Evolutionary conservation across 164 flowering plant genomes (phyloP).

Genomic region (Annona squamosa): DNA sequence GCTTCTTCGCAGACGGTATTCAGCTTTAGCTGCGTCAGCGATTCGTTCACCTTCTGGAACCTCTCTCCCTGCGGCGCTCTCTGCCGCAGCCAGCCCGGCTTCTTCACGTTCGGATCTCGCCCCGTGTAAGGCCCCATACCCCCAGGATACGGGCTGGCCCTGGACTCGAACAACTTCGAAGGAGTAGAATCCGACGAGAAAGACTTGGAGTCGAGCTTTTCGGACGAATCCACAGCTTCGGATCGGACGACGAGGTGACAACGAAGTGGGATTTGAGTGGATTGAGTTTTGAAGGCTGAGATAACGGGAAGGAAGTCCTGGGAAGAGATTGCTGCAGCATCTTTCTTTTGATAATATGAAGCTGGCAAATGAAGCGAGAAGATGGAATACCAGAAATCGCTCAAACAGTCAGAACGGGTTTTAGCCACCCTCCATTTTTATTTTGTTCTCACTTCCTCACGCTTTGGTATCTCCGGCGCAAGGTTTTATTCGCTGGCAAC

Average conservation of each 20-base stretch:
- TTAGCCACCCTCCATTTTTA: background rate
- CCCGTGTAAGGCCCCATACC: slow-evolving; percentile 74
- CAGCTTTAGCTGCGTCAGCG: slow-evolving; percentile 57
- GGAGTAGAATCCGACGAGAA: background rate
- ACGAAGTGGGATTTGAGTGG: slow-evolving; percentile 14
- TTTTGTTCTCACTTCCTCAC: background rate
- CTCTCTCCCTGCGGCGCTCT: slow-evolving; percentile 73
- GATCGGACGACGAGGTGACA: slow-evolving; percentile 7
- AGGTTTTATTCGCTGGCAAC: background rate
- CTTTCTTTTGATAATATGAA: background rate
- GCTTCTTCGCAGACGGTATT: slow-evolving; percentile 95
- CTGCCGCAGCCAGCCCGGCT: slow-evolving; percentile 86
- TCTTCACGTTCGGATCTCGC: slow-evolving; percentile 72
- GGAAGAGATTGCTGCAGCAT: slow-evolving; percentile 21
- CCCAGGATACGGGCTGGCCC: slow-evolving; percentile 23
- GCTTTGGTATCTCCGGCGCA: slow-evolving; percentile 2
- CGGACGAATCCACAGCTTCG: slow-evolving; percentile 16
- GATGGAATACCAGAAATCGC: background rate
- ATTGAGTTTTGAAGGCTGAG: background rate
- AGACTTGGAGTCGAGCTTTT: slow-evolving; percentile 2
- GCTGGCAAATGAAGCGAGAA: background rate
- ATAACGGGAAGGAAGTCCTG: slow-evolving; percentile 4
- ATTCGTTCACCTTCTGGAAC: slow-evolving; percentile 62
- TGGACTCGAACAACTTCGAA: slow-evolving; percentile 24
- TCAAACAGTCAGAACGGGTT: too few relatives aligned